These are phyloP conservation scores for Apium graveolens DNA, from an alignment of 129 eudicot genomes.

Conservation along the genomic window DNA sequence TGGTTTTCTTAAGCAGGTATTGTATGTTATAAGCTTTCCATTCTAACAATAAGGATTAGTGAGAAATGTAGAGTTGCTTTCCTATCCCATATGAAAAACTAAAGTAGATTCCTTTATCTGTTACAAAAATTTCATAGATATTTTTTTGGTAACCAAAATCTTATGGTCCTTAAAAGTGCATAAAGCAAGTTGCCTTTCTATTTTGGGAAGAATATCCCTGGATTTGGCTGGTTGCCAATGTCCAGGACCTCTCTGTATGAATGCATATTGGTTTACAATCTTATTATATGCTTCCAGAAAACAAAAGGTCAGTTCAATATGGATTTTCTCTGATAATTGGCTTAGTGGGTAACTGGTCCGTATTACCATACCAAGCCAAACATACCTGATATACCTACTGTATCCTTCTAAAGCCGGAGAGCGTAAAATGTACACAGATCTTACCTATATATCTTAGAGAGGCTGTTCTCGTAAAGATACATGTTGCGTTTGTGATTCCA, in stretches of 20 bases:
- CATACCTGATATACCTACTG: neutral
- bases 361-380: neutral
- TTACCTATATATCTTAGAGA: neutral
- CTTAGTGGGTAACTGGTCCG: neutral
- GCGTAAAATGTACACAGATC: neutral
- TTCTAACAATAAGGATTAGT: neutral
- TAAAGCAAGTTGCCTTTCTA: slow-evolving; percentile 22
- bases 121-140: slow-evolving; percentile 4
- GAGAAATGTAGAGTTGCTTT: neutral
- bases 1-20: slow-evolving; percentile 98
- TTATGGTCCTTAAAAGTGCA: slow-evolving; percentile 17
- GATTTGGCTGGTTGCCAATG: slow-evolving; percentile 13
- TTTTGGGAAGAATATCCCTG: slow-evolving; percentile 28
- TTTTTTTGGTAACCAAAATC: slow-evolving; percentile 29
- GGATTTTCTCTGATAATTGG: neutral
- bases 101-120: slow-evolving; percentile 11
- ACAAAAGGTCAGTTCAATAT: neutral
- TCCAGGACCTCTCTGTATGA: slow-evolving; percentile 7
- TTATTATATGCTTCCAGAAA: neutral
- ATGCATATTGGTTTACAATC: slow-evolving; percentile 5
- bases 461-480: neutral
- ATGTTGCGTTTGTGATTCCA: neutral
- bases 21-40: neutral
- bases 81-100: neutral
- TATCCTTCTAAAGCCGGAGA: neutral